phyloP scores from a whole-genome alignment of 768 basidiomycete species.

The Psilocybe subaeruginosa region DNA sequence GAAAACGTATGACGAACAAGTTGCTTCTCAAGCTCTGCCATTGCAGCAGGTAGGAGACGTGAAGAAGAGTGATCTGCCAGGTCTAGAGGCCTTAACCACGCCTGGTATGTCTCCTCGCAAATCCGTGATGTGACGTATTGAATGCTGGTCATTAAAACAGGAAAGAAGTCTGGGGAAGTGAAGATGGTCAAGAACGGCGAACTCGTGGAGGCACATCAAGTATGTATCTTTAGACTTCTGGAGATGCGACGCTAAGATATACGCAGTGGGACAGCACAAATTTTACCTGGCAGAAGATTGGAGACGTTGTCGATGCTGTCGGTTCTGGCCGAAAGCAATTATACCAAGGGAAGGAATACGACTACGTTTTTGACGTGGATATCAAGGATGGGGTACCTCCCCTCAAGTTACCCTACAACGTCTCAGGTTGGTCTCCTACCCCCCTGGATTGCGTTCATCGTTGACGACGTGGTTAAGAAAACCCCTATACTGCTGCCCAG shows the following conservation, averaged over 20 bases:
- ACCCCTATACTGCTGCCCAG: slow-evolving; percentile 88
- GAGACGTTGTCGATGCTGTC: slow-evolving; percentile 94
- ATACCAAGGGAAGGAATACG: slow-evolving; percentile 94
- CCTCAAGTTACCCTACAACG: slow-evolving; percentile 93
- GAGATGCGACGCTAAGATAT: slow-evolving; percentile 2
- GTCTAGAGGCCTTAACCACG: slow-evolving; percentile 72
- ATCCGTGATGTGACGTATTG: background rate
- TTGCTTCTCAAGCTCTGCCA: slow-evolving; percentile 80
- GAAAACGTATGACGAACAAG: slow-evolving; percentile 72
- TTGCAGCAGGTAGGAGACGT: slow-evolving; percentile 91
- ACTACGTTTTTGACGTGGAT: slow-evolving; percentile 99
- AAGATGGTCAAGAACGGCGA: slow-evolving; percentile 87
- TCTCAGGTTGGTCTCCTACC: slow-evolving; percentile 56
- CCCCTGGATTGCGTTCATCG: background rate
- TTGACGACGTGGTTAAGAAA: slow-evolving; percentile 57
- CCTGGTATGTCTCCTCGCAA: slow-evolving; percentile 55
- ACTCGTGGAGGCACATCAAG: slow-evolving; percentile 90
- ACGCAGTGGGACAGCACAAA: slow-evolving; percentile 77
- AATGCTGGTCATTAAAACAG: slow-evolving; percentile 34
- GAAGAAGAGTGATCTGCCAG: slow-evolving; percentile 88
- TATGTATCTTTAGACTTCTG: slow-evolving; percentile 30
- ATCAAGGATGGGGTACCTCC: slow-evolving; percentile 91
- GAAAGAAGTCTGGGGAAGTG: slow-evolving; percentile 93
- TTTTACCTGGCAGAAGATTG: slow-evolving; percentile 87
- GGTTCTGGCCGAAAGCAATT: slow-evolving; percentile 89